A percentile compares a stretch with the other conserved stretches of the same genome.
Conservation (phyloP, 371 early-diverging fungal species). For the Amoeboaphelidium protococcarum region DNA sequence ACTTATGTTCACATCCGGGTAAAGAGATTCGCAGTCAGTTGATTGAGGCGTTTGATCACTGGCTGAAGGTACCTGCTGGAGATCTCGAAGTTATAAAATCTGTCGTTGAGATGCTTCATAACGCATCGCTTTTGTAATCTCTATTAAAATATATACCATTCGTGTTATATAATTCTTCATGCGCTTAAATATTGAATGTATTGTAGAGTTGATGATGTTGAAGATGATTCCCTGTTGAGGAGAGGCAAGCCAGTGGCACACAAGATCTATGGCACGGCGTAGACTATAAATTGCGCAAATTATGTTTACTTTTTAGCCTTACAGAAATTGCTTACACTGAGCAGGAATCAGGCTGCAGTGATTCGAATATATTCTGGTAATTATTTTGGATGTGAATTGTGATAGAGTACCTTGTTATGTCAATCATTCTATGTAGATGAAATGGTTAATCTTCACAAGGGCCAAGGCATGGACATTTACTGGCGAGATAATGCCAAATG, state of each 20-base stretch:
- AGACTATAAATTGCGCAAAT: slow-evolving; percentile 81
- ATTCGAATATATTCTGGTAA: slow-evolving; percentile 50
- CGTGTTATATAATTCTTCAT: slow-evolving; percentile 1
- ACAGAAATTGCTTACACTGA: slow-evolving; percentile 35
- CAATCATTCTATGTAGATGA: slow-evolving; percentile 45
- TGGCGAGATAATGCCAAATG: slow-evolving; percentile 65
- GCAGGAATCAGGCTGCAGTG: slow-evolving; percentile 21
- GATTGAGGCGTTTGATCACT: slow-evolving; percentile 60
- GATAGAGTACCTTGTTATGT: slow-evolving; percentile 18
- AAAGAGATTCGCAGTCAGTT: slow-evolving; percentile 68
- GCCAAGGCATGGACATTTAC: slow-evolving; percentile 74
- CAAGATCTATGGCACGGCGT: slow-evolving; percentile 65
- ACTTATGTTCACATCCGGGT: slow-evolving; percentile 51
- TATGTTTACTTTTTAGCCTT: slow-evolving; percentile 80
- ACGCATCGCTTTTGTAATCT: slow-evolving; percentile 52
- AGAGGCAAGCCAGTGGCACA: slow-evolving; percentile 87
- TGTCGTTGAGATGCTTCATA: slow-evolving; percentile 79
- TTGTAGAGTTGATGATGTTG: slow-evolving; percentile 69
- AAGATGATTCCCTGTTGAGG: slow-evolving; percentile 64
- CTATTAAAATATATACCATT: background rate
- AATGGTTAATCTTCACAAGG: slow-evolving; percentile 60
- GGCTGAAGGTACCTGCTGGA: slow-evolving; percentile 45
- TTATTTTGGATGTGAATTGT: too few species aligned
- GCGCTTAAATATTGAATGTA: background rate
- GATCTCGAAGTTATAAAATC: slow-evolving; percentile 37